phyloP scores from a whole-genome alignment of 208 protist species.

The Leishmania guyanensis region DNA sequence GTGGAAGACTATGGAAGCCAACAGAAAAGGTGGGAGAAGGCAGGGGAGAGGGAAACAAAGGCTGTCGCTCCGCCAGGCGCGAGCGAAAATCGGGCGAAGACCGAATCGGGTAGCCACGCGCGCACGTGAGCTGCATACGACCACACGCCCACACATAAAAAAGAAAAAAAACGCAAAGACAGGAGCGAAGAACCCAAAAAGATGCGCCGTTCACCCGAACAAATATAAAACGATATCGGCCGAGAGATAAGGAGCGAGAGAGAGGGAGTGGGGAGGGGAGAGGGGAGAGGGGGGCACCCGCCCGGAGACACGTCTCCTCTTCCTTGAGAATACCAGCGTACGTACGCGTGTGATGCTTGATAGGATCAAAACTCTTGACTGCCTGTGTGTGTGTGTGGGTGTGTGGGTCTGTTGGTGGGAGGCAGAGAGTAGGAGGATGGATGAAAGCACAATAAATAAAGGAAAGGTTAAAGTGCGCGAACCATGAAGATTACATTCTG shows the following conservation, averaged over 20 bases:
- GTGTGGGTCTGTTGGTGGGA: too few relatives aligned
- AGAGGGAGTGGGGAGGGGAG: too few relatives aligned
- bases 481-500: background rate
- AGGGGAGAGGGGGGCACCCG: background rate
- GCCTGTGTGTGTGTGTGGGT: background rate
- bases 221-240: background rate
- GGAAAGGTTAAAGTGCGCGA: background rate
- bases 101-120: too few relatives aligned
- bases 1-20: background rate
- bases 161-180: too few relatives aligned
- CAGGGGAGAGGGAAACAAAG: background rate
- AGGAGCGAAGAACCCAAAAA: too few relatives aligned
- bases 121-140: too few relatives aligned
- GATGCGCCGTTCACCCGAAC: background rate
- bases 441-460: background rate
- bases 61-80: background rate
- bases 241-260: background rate
- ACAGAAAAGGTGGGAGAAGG: conserved; percentile 1
- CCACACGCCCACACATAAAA: too few relatives aligned
- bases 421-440: background rate
- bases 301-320: background rate
- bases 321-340: background rate
- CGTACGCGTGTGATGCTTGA: background rate
- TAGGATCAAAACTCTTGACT: background rate
- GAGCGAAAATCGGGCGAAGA: background rate